These are phyloP conservation scores for Cyclotella cryptica DNA, from an alignment of 108 stramenopile genomes.

Conservation along the genomic window DNA sequence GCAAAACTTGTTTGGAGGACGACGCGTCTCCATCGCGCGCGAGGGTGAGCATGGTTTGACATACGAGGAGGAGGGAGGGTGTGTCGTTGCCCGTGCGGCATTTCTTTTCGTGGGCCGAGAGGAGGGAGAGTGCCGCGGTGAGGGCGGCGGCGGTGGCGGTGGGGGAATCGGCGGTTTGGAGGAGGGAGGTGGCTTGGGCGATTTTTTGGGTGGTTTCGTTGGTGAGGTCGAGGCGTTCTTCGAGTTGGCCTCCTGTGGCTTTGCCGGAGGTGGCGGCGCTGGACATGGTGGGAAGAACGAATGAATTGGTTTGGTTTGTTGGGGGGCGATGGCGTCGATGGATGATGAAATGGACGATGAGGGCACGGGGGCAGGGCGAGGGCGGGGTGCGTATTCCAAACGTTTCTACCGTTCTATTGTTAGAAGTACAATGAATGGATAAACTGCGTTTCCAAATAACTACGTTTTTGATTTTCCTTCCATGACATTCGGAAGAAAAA, in stretches of 20 bases:
- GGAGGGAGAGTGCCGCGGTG: constrained; percentile 51
- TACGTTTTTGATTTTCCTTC: no score
- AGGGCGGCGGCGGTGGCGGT: constrained; percentile 47
- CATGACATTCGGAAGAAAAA: no score
- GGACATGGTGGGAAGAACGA: constrained; percentile 10
- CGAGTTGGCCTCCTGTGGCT: constrained; percentile 84
- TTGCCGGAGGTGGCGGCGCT: constrained; percentile 57
- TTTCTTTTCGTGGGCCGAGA: constrained; percentile 84
- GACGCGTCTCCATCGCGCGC: constrained; percentile 55
- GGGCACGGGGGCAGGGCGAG: no score
- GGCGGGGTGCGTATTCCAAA: no score
- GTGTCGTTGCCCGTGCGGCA: constrained; percentile 89
- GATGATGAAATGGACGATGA: no score
- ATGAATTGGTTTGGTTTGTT: no score
- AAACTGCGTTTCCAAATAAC: no score
- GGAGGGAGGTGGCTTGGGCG: constrained; percentile 65
- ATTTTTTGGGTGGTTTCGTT: constrained; percentile 83
- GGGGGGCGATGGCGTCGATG: no score
- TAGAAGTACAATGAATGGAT: no score
- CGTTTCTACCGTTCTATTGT: no score
- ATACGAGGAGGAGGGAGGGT: constrained; percentile 75
- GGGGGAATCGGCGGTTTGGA: constrained; percentile 6
- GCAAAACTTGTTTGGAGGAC: constrained; percentile 57
- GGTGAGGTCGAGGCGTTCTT: constrained; percentile 86
- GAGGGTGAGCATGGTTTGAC: constrained; percentile 66